Evolutionary conservation across 192 early-diverging fungal species (phyloP).

Genomic region (Gaertneriomyces sp.): DNA sequence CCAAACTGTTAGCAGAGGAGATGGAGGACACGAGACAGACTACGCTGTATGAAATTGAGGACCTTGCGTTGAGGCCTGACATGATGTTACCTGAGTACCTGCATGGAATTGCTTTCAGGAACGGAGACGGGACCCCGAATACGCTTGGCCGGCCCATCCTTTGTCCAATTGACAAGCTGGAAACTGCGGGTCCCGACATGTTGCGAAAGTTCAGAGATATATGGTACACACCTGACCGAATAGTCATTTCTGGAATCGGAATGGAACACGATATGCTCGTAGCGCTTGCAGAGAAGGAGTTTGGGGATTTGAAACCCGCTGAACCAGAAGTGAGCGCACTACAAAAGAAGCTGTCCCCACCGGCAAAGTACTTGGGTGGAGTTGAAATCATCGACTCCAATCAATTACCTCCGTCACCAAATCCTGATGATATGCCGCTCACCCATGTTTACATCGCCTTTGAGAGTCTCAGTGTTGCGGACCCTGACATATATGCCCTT

Average conservation of each 20-base stretch:
- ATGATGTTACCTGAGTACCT: constrained; percentile 82
- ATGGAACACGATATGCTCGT: constrained; percentile 81
- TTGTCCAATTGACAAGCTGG: constrained; percentile 66
- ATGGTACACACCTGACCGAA: constrained; percentile 89
- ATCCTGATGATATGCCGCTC: constrained; percentile 53
- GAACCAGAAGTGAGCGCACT: constrained; percentile 23
- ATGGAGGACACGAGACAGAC: constrained; percentile 74
- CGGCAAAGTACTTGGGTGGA: constrained; percentile 80
- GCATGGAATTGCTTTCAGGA: constrained; percentile 72
- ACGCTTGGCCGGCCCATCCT: constrained; percentile 74
- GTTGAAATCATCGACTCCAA: constrained; percentile 67
- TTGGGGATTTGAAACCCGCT: constrained; percentile 61
- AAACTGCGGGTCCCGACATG: constrained; percentile 60
- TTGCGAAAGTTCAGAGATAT: constrained; percentile 68
- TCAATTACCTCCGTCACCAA: constrained; percentile 49
- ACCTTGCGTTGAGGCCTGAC: constrained; percentile 79
- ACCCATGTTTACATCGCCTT: constrained; percentile 91
- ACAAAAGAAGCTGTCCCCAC: constrained; percentile 25
- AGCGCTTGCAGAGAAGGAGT: constrained; percentile 62
- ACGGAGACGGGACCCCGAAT: constrained; percentile 5
- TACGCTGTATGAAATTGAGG: constrained; percentile 83
- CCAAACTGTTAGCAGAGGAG: constrained; percentile 69
- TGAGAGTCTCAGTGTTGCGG: constrained; percentile 74
- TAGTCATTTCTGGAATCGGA: constrained; percentile 85
- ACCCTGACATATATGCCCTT: constrained; percentile 88